Base-by-base conservation (phyloP, 2,329 filamentous ascomycete genomes). In the Beauveria varroae region DNA sequence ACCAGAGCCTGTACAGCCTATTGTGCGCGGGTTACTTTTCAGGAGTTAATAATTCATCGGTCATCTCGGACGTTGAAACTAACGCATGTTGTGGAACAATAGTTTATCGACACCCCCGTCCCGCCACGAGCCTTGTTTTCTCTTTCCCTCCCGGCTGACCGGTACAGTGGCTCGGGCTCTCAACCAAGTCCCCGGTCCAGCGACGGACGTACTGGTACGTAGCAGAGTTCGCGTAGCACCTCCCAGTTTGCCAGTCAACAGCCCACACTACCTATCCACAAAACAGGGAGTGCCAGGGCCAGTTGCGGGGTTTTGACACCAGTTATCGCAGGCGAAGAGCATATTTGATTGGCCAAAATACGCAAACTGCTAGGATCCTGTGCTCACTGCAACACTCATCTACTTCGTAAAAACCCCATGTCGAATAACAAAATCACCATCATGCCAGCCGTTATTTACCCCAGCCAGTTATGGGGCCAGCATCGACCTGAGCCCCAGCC, bases 331-430 rank as follows among this genome's bases (percentile, higher is more conserved):
- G 3, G 14, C 44, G 16, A 47, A 12, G 34, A 10, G n/a, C 3
- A 5, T 20, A 41, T 7, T 16, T 49, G 41, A 60, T 60, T 60
- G 58, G 58, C n/a, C 58, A 20, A 49, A 60, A 47, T 60, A 60
- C 58, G 58, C 20, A 54, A n/a, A 7, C 28, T 37, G 28, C 41
- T 1, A n/a, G n/a, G 46, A 26, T 43, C 16, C 18, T 6, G 40
- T 18, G 47, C 18, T 44, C 34, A 37, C 46, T 26, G 28, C 26
- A 30, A 57, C 55, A 26, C 26, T 49, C 18, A 34, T 34, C 30
- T 34, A 37, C 34, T 12, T 52, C 9, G 34, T 40, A 43, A 37
- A 22, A n/a, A 3, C 7, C 56, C 28, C 46, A 43, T 52, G 28
- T 41, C 12, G 30, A 50, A 50, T 14, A 18, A 40, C 5, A 20